Base-by-base conservation (phyloP, 371 early-diverging fungal species). In the Haplosporangium sp. region DNA sequence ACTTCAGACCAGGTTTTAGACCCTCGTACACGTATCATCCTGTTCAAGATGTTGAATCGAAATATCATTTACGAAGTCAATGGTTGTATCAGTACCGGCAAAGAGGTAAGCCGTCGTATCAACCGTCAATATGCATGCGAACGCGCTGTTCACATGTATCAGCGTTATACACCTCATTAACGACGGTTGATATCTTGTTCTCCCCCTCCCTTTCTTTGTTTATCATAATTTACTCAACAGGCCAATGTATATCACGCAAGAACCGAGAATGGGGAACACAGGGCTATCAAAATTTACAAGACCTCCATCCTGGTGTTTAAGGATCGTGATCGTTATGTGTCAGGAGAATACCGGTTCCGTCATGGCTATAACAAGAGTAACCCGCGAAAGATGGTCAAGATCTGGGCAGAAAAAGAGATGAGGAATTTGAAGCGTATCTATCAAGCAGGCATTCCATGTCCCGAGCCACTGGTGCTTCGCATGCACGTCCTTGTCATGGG, bases 351-450 rank as follows among this genome's bases (percentile, higher is more conserved):
- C 80, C 90, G 99, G 52, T 99, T 99, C 87, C 87, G 97, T 47
- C 95, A 94, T 74, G 99, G 98, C 37, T 98, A 99, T 83, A 90
- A 88, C 68, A 94, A 95, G 69, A 91, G 92, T 72, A 99, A 99
- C 82, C 98, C 99, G 21, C 87, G 99, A 75, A 99, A 99, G 86
- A 97, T 99, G 95, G 98, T 99, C 66, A 95, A 98, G 85, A 85
- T 98, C 41, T 99, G 99, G 99, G 99, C 99, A 3, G 99, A 99
- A 81, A 99, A 99, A 85, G 99, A 99, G 83, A 96, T 99, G 92
- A 89, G 99, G 66, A 99, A 99, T 81, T 83, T 99, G 79, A 96
- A 98, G 81, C 91, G 98, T 62, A 74, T 99, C 38, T 88, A 93
- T 57, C 91, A 88, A 29, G 94, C 95, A 1, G 98, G 96, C 3